Evolutionary conservation across 495 filamentous ascomycete species (phyloP).

Genomic region (Aspergillus sclerotioniger): DNA sequence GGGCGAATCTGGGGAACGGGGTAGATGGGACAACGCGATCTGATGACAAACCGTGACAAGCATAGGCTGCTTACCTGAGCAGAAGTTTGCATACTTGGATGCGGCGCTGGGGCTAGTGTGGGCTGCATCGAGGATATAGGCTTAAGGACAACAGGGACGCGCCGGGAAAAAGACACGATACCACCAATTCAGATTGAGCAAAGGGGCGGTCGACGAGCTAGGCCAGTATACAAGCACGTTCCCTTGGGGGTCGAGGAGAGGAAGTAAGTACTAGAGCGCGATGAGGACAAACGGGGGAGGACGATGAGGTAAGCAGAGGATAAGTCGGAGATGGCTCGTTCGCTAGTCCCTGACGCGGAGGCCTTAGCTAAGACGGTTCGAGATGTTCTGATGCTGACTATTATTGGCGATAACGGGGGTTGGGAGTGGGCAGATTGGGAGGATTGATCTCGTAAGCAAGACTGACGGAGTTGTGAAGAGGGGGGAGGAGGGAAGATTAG

Average conservation of each 20-base stretch:
- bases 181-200: constrained; percentile 17
- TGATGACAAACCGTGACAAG: constrained; percentile 46
- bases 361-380: constrained; percentile 28
- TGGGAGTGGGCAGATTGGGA: constrained; percentile 1
- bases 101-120: constrained; percentile 55
- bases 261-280: constrained; percentile 16
- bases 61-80: constrained; percentile 53
- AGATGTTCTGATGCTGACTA: constrained; percentile 19
- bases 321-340: constrained; percentile 26
- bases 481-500: constrained; percentile 14
- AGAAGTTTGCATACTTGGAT: constrained; percentile 54
- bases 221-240: constrained; percentile 9
- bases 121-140: constrained; percentile 49
- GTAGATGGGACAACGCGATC: constrained; percentile 27
- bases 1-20: constrained; percentile 23
- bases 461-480: background rate
- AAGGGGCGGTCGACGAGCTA: background rate
- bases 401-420: constrained; percentile 11
- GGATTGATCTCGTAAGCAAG: constrained; percentile 34
- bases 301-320: constrained; percentile 45
- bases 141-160: constrained; percentile 19
- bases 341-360: constrained; percentile 16
- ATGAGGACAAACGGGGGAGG: constrained; percentile 20
- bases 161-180: constrained; percentile 14
- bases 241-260: constrained; percentile 13